Evolutionary conservation across 1,284 basidiomycete genomes (phyloP).

Genomic region (Mycosarcoma mackinlayi): DNA sequence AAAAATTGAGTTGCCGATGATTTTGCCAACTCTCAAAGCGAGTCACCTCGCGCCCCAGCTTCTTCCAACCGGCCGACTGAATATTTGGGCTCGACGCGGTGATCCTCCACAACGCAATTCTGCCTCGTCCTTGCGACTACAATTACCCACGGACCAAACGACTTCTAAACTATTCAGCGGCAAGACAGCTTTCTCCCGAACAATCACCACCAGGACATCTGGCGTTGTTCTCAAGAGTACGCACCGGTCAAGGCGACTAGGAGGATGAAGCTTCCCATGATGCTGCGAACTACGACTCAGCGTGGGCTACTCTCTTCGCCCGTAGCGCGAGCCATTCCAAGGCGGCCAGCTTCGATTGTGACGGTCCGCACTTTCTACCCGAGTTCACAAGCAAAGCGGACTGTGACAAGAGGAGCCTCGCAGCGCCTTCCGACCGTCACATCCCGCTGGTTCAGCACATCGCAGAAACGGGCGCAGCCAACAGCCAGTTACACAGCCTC

Average conservation of each 20-base stretch:
- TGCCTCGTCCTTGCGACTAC: not conserved
- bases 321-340: constrained; percentile 10
- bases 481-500: constrained; percentile 42
- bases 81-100: not conserved
- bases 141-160: too few species aligned
- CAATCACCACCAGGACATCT: too few species aligned
- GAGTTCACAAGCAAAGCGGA: not conserved
- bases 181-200: too few species aligned
- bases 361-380: not conserved
- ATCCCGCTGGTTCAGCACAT: constrained; percentile 16
- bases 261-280: constrained; percentile 34
- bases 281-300: constrained; percentile 44
- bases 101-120: constrained; percentile 19
- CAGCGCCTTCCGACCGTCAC: not conserved
- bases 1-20: constrained; percentile 33
- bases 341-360: constrained; percentile 1
- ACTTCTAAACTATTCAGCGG: too few species aligned
- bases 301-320: constrained; percentile 13
- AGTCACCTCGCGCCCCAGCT: constrained; percentile 17
- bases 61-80: constrained; percentile 45
- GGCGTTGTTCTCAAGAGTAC: too few species aligned
- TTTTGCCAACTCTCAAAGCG: constrained; percentile 6
- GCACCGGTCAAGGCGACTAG: not conserved
- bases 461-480: constrained; percentile 10
- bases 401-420: not conserved